Evolutionary conservation across 139 green algal species (phyloP).

Genomic region (Chlorella vulgaris): DNA sequence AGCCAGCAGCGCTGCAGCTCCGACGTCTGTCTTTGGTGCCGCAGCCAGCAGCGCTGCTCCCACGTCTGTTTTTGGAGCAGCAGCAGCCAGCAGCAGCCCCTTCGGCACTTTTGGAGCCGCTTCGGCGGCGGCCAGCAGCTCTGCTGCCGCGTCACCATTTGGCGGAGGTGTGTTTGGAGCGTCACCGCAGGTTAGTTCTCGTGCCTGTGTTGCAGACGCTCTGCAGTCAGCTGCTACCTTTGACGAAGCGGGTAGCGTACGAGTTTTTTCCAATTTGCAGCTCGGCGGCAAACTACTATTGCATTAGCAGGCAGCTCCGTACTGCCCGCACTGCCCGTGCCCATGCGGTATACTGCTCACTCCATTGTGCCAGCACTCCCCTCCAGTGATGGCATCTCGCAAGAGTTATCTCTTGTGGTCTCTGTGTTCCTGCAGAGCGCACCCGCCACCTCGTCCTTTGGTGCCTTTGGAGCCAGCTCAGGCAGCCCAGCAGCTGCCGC

Average conservation of each 20-base stretch:
- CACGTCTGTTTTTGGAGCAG: background rate
- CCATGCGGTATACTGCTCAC: no score
- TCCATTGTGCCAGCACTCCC: no score
- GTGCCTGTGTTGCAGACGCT: background rate
- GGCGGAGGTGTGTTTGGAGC: background rate
- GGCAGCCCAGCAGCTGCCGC: slow-evolving; percentile 6
- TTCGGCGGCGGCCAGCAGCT: background rate
- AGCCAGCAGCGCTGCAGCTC: background rate
- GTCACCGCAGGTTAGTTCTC: background rate
- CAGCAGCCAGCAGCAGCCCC: background rate
- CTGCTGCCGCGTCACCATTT: background rate
- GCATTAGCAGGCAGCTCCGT: no score
- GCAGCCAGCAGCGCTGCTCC: background rate
- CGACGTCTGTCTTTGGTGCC: background rate
- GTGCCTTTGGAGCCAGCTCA: slow-evolving; percentile 4
- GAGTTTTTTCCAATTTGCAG: no score
- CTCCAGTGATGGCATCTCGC: no score
- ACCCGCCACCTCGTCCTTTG: background rate
- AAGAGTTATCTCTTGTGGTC: no score
- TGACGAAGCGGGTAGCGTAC: no score
- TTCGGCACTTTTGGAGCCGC: background rate
- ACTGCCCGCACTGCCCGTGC: no score
- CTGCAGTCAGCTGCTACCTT: no score
- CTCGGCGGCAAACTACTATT: background rate
- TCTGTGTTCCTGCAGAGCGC: no score